These are phyloP conservation scores for Acanthochlamys bracteata DNA, from an alignment of 106 monocot genomes.

Conservation along the genomic window DNA sequence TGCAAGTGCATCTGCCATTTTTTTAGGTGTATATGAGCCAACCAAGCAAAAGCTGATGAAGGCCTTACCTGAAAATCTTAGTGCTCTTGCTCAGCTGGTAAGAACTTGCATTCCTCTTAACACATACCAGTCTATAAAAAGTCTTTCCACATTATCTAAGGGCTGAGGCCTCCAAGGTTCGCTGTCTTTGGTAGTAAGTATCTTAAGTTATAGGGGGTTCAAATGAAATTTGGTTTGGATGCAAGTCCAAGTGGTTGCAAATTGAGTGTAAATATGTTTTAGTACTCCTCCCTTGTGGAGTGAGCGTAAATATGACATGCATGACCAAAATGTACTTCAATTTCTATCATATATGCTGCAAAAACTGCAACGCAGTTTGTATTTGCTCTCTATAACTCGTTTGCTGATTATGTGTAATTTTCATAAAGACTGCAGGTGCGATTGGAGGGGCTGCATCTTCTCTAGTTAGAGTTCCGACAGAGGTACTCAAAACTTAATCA, in stretches of 20 bases:
- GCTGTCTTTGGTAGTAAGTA: too few relatives aligned
- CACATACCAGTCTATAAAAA: too few relatives aligned
- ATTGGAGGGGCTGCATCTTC: conserved; percentile 89
- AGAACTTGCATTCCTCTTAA: conserved; percentile 16
- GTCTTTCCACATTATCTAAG: background rate
- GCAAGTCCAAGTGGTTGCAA: too few relatives aligned
- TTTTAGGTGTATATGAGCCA: conserved; percentile 96
- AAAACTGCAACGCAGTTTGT: too few relatives aligned
- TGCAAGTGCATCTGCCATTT: conserved; percentile 81
- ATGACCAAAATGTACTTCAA: too few relatives aligned
- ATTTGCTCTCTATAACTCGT: too few relatives aligned
- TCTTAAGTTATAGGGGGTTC: too few relatives aligned
- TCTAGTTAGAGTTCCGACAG: conserved; percentile 92
- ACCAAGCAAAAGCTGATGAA: conserved; percentile 75
- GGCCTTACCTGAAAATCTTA: conserved; percentile 80
- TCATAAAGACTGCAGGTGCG: conserved; percentile 74
- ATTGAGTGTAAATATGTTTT: too few relatives aligned
- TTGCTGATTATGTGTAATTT: conserved; percentile 1
- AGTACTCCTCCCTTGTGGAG: too few relatives aligned
- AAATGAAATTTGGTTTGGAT: too few relatives aligned
- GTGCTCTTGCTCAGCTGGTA: conserved; percentile 90
- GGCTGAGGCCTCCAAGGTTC: too few relatives aligned
- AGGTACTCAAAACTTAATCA: conserved; percentile 30
- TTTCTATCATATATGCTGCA: too few relatives aligned
- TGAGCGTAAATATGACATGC: background rate